Evolutionary conservation across 305 asterid species (phyloP).

Genomic region (Rubia balearica): DNA sequence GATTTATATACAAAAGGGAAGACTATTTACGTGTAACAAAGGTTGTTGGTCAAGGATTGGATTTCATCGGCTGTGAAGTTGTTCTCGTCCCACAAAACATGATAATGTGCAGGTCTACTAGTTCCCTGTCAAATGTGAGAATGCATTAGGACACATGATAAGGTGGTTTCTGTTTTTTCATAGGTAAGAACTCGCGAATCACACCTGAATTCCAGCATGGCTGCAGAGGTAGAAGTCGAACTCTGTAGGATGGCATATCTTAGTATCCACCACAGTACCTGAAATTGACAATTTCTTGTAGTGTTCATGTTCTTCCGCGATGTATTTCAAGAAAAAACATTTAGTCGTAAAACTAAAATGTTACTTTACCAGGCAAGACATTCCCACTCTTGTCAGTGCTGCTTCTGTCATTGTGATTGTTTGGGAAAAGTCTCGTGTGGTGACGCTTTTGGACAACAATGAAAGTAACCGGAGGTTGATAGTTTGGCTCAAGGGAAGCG

Average conservation of each 20-base stretch:
- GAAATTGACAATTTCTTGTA: not conserved
- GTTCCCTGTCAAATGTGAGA: conserved; percentile 35
- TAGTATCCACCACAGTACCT: conserved; percentile 50
- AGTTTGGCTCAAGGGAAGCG: conserved; percentile 37
- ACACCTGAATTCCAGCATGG: conserved; percentile 47
- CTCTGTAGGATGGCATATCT: conserved; percentile 48
- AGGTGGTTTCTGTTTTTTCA: not conserved
- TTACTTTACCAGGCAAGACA: conserved; percentile 28
- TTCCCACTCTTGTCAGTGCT: conserved; percentile 37
- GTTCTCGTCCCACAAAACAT: conserved; percentile 43
- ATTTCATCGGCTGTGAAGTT: conserved; percentile 40
- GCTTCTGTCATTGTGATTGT: conserved; percentile 28
- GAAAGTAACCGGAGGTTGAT: conserved; percentile 42
- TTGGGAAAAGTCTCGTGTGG: conserved; percentile 32
- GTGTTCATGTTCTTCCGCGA: not conserved
- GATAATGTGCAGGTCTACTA: conserved; percentile 46
- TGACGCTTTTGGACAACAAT: conserved; percentile 44
- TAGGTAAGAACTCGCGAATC: not conserved
- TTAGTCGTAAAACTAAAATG: not conserved
- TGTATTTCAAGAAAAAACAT: not conserved
- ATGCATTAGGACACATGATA: not conserved
- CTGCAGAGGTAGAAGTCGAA: conserved; percentile 45
- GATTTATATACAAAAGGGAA: not conserved
- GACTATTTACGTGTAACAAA: conserved; percentile 34
- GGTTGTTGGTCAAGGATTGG: conserved; percentile 39